Evolutionary conservation across 2,329 filamentous ascomycete genomes (phyloP).

Genomic region (Neonectria neomacrospora): DNA sequence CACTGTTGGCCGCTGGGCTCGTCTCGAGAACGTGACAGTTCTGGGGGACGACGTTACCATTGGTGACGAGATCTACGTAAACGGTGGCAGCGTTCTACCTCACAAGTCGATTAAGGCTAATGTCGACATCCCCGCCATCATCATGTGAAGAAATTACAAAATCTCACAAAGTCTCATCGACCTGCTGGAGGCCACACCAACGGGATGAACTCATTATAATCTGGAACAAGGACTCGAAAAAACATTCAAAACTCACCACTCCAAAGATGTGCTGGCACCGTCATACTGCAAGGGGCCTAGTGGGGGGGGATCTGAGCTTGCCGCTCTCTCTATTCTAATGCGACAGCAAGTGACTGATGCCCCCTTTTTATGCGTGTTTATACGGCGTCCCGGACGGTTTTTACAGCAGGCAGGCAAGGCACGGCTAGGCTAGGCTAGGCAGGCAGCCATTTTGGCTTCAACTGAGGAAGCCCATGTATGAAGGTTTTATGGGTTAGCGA

Average conservation of each 20-base stretch:
- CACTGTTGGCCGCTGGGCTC: slow-evolving; percentile 93
- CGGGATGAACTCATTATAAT: slow-evolving; percentile 32
- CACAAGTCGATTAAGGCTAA: slow-evolving; percentile 99
- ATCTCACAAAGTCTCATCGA: slow-evolving; percentile 14
- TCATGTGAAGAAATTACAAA: slow-evolving; percentile 63
- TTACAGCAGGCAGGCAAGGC: slow-evolving; percentile 39
- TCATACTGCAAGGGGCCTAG: slow-evolving; percentile 38
- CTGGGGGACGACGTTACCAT: slow-evolving; percentile 98
- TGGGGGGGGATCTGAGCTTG: slow-evolving; percentile 37
- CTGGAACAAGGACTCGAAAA: slow-evolving; percentile 35
- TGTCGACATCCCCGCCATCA: slow-evolving; percentile 81
- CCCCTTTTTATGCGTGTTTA: slow-evolving; percentile 46
- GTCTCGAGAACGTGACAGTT: slow-evolving; percentile 97
- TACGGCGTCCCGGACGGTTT: slow-evolving; percentile 44
- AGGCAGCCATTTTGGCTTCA: slow-evolving; percentile 30
- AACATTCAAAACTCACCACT: slow-evolving; percentile 43
- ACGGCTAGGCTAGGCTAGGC: slow-evolving; percentile 30
- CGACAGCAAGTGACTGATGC: slow-evolving; percentile 43
- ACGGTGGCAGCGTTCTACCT: slow-evolving; percentile 92
- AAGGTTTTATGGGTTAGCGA: slow-evolving; percentile 37
- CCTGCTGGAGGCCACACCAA: slow-evolving; percentile 40
- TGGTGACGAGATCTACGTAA: slow-evolving; percentile 98
- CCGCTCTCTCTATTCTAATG: slow-evolving; percentile 42
- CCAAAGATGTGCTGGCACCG: slow-evolving; percentile 44
- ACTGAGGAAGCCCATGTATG: slow-evolving; percentile 29